Evolutionary conservation across 768 basidiomycete genomes (phyloP).

Genomic region (Boletus patriciae): DNA sequence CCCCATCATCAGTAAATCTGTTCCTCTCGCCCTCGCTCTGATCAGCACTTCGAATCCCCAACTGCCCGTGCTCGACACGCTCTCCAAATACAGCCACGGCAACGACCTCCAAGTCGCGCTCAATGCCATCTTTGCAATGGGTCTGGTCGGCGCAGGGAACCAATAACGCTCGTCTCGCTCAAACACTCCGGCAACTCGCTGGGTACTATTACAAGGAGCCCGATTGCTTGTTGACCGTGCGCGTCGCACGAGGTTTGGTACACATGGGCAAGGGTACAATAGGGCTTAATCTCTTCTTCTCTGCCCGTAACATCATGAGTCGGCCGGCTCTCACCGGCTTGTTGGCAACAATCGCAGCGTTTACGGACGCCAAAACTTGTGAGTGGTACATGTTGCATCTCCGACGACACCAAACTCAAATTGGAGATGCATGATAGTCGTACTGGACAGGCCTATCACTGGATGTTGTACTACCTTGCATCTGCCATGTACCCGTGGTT

Average conservation of each 20-base stretch:
- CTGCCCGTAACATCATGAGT: constrained; percentile 87
- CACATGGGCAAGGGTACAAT: constrained; percentile 99
- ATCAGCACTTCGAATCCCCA: constrained; percentile 96
- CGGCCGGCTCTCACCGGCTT: constrained; percentile 87
- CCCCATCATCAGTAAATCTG: constrained; percentile 84
- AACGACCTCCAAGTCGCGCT: constrained; percentile 95
- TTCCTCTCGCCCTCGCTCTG: constrained; percentile 93
- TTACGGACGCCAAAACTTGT: constrained; percentile 94
- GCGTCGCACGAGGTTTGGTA: constrained; percentile 94
- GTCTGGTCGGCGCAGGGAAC: constrained; percentile 96
- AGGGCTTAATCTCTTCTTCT: constrained; percentile 95
- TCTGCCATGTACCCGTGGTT: constrained; percentile 98
- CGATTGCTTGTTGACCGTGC: constrained; percentile 94
- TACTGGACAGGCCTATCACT: constrained; percentile 95
- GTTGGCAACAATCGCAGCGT: constrained; percentile 83
- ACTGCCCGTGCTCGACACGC: constrained; percentile 89
- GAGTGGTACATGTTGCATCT: constrained; percentile 37
- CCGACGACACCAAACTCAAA: neutral
- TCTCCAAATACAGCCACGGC: constrained; percentile 99
- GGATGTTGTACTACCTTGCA: constrained; percentile 97
- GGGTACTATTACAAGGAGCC: constrained; percentile 99
- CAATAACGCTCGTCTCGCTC: constrained; percentile 95
- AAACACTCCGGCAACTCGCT: constrained; percentile 95
- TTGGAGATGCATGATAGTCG: constrained; percentile 49
- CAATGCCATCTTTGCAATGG: constrained; percentile 99